Conservation (phyloP, 2,329 filamentous ascomycete species). For the Clonostachys sp. region DNA sequence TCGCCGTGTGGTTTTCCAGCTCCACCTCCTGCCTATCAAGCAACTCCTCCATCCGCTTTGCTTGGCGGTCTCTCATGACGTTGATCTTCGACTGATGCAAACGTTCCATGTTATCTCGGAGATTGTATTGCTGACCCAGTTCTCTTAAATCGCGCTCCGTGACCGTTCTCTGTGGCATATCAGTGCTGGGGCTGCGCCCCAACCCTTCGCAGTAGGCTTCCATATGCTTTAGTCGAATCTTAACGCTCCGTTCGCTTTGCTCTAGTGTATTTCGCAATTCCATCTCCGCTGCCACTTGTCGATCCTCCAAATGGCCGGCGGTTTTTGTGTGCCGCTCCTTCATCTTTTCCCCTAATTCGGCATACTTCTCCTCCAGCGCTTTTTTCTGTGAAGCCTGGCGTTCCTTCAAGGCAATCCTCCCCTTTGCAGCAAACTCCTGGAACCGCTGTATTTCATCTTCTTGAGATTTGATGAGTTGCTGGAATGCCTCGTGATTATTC, state of each 20-base stretch:
- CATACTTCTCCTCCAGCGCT: constrained; percentile 40
- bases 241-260: constrained; percentile 51
- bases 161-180: constrained; percentile 44
- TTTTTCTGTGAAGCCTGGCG: constrained; percentile 45
- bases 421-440: constrained; percentile 38
- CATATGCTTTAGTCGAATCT: constrained; percentile 59
- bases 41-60: constrained; percentile 56
- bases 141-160: constrained; percentile 56
- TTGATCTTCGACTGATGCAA: constrained; percentile 58
- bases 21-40: constrained; percentile 50
- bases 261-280: constrained; percentile 50
- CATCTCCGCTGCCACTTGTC: constrained; percentile 59
- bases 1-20: constrained; percentile 35
- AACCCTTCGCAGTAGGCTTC: constrained; percentile 59
- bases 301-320: constrained; percentile 51
- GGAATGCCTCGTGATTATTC: constrained; percentile 34
- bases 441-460: constrained; percentile 49
- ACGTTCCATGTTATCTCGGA: constrained; percentile 54
- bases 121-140: constrained; percentile 55
- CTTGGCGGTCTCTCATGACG: constrained; percentile 60
- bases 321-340: constrained; percentile 49
- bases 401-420: constrained; percentile 42
- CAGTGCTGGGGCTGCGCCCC: constrained; percentile 29
- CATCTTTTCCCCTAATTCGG: constrained; percentile 44
- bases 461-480: constrained; percentile 37